These are phyloP conservation scores for Podospora didyma DNA, from an alignment of 495 filamentous ascomycete species.

Conservation along the genomic window DNA sequence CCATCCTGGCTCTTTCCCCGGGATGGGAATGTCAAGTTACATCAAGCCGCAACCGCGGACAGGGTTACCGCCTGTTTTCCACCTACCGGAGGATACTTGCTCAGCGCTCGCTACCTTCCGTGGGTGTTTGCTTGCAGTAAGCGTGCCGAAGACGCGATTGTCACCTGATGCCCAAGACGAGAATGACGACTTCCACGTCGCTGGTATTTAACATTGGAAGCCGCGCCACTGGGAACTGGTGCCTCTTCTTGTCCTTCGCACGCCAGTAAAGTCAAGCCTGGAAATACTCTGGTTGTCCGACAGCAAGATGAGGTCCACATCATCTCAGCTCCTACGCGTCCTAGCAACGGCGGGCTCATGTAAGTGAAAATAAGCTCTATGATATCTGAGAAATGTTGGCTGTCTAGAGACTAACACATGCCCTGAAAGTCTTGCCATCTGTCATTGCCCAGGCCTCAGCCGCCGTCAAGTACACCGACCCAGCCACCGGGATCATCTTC, in stretches of 20 bases:
- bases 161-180: background rate
- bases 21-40: conserved; percentile 20
- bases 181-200: background rate
- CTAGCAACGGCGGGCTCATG: conserved; percentile 25
- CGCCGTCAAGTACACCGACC: conserved; percentile 35
- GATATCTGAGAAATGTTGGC: too few species aligned
- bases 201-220: conserved; percentile 8
- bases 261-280: background rate
- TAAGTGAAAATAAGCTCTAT: conserved; percentile 22
- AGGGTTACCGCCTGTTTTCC: conserved; percentile 21
- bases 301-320: conserved; percentile 21
- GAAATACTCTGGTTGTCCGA: conserved; percentile 7
- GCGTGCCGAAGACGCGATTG: background rate
- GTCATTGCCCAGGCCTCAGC: conserved; percentile 22
- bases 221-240: background rate
- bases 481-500: conserved; percentile 43
- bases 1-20: conserved; percentile 12
- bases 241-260: background rate
- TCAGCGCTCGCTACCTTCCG: background rate
- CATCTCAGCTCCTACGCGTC: conserved; percentile 21
- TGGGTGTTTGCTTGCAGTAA: background rate
- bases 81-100: conserved; percentile 16
- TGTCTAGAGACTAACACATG: conserved; percentile 4
- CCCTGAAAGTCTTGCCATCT: conserved; percentile 19
- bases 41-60: conserved; percentile 25